Percentiles rank a stretch among this genome's conserved stretches.
Evolutionary conservation across 805 yeast species (phyloP).

Genomic region (Saccharomyces kudriavzevii): DNA sequence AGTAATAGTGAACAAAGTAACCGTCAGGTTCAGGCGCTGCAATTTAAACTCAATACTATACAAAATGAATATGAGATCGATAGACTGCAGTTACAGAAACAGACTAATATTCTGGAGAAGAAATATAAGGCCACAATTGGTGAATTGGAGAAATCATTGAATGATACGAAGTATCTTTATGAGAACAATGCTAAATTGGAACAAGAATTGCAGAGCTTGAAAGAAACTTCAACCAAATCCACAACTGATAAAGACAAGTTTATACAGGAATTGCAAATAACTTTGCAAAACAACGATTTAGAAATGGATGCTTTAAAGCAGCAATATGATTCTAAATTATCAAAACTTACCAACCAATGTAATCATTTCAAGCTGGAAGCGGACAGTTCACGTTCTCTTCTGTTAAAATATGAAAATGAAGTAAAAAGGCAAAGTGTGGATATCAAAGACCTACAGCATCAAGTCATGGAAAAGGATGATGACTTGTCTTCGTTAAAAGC

Average conservation of each 20-base stretch:
- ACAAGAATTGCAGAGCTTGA: slow-evolving; percentile 13
- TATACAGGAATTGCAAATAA: slow-evolving; percentile 32
- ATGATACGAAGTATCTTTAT: slow-evolving; percentile 31
- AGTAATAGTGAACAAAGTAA: slow-evolving; percentile 9
- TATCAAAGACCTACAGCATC: slow-evolving; percentile 15
- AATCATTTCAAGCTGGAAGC: slow-evolving; percentile 14
- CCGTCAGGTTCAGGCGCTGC: slow-evolving; percentile 25
- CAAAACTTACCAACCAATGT: slow-evolving; percentile 11
- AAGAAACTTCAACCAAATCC: slow-evolving; percentile 16
- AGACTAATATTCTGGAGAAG: slow-evolving; percentile 19
- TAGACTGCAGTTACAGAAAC: slow-evolving; percentile 17
- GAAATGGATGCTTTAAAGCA: slow-evolving; percentile 33
- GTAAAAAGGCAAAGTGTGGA: slow-evolving; percentile 17
- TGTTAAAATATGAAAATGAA: slow-evolving; percentile 22
- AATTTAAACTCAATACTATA: slow-evolving; percentile 32
- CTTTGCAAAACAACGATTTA: slow-evolving; percentile 24
- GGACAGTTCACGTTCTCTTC: slow-evolving; percentile 12
- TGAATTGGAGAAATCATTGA: slow-evolving; percentile 27
- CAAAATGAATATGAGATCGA: slow-evolving; percentile 34
- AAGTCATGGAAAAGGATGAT: slow-evolving; percentile 19
- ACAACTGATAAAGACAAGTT: slow-evolving; percentile 21
- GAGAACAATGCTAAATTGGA: slow-evolving; percentile 25
- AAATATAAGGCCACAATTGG: slow-evolving; percentile 30
- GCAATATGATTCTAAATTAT: slow-evolving; percentile 23
- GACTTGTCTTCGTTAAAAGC: slow-evolving; percentile 23